These are phyloP conservation scores for Aspergillus sp. DNA, from an alignment of 2,329 filamentous ascomycete genomes.

Conservation along the genomic window DNA sequence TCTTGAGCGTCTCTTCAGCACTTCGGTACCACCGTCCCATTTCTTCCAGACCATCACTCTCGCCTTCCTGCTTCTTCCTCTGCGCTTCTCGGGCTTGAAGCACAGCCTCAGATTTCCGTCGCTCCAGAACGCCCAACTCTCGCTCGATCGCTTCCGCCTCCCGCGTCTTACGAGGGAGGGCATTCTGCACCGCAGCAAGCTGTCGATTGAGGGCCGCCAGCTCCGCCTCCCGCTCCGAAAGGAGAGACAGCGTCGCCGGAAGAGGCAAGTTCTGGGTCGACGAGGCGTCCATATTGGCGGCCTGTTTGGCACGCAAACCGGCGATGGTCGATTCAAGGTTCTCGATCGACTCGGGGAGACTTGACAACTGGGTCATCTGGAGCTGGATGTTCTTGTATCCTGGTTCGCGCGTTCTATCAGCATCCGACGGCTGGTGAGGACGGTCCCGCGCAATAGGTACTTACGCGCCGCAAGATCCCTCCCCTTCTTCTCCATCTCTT, in stretches of 20 bases:
- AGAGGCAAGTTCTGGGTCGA: conserved; percentile 40
- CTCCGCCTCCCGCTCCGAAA: conserved; percentile 40
- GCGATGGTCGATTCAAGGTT: conserved; percentile 51
- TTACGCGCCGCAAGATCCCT: conserved; percentile 60
- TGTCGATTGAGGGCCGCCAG: conserved; percentile 41
- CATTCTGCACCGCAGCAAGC: conserved; percentile 42
- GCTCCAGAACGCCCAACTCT: conserved; percentile 43
- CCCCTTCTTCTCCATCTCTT: conserved; percentile 68
- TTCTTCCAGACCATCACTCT: conserved; percentile 46
- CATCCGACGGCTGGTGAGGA: background rate
- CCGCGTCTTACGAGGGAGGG: conserved; percentile 41
- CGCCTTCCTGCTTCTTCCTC: conserved; percentile 43
- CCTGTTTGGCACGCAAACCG: conserved; percentile 52
- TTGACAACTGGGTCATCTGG: conserved; percentile 50
- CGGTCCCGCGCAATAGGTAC: conserved; percentile 16
- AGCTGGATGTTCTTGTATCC: conserved; percentile 55
- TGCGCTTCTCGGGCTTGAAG: conserved; percentile 47
- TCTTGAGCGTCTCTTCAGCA: conserved; percentile 40
- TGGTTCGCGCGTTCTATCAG: conserved; percentile 17
- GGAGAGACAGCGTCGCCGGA: conserved; percentile 38
- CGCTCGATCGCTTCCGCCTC: conserved; percentile 45
- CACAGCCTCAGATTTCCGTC: conserved; percentile 42
- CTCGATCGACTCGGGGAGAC: conserved; percentile 52
- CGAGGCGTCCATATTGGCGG: conserved; percentile 58
- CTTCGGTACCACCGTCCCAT: conserved; percentile 46